Conservation (phyloP, 768 basidiomycete genomes). For the Sarcodon aspratus region DNA sequence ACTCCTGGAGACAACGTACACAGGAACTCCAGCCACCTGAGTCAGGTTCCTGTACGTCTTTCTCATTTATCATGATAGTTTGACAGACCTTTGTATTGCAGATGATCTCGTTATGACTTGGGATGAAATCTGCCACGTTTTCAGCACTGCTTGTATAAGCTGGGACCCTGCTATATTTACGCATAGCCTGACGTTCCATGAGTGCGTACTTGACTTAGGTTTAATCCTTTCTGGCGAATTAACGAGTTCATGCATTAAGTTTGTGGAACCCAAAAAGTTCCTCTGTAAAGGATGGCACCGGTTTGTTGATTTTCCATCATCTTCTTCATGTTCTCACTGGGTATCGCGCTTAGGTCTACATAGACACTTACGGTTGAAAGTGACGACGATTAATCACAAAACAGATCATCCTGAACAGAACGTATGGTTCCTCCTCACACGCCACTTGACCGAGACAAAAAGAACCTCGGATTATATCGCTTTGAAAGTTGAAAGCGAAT, state of each 20-base stretch:
- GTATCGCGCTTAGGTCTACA: slow-evolving; percentile 19
- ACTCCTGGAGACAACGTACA: slow-evolving; percentile 42
- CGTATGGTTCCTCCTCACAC: slow-evolving; percentile 73
- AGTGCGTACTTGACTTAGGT: slow-evolving; percentile 30
- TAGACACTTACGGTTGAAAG: slow-evolving; percentile 29
- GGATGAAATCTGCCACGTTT: slow-evolving; percentile 62
- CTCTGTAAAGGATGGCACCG: background rate
- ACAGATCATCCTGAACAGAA: slow-evolving; percentile 22
- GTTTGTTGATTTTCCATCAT: background rate
- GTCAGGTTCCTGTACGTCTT: background rate
- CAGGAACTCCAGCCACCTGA: background rate
- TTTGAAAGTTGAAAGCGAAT: slow-evolving; percentile 37
- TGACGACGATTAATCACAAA: slow-evolving; percentile 9
- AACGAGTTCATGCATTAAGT: slow-evolving; percentile 8
- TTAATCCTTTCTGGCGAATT: background rate
- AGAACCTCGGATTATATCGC: slow-evolving; percentile 59
- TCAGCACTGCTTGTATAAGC: slow-evolving; percentile 75
- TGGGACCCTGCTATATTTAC: slow-evolving; percentile 71
- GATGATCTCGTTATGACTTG: slow-evolving; percentile 41
- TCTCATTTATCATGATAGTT: background rate
- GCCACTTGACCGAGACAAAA: slow-evolving; percentile 58
- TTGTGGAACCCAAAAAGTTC: slow-evolving; percentile 21
- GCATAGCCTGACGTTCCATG: slow-evolving; percentile 44
- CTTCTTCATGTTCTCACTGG: background rate
- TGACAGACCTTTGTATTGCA: slow-evolving; percentile 2